A percentile compares a stretch with the other conserved stretches of the same genome.
phyloP scores from a whole-genome alignment of 202 grass and related monocot genomes.

The Carex sylvatica region DNA sequence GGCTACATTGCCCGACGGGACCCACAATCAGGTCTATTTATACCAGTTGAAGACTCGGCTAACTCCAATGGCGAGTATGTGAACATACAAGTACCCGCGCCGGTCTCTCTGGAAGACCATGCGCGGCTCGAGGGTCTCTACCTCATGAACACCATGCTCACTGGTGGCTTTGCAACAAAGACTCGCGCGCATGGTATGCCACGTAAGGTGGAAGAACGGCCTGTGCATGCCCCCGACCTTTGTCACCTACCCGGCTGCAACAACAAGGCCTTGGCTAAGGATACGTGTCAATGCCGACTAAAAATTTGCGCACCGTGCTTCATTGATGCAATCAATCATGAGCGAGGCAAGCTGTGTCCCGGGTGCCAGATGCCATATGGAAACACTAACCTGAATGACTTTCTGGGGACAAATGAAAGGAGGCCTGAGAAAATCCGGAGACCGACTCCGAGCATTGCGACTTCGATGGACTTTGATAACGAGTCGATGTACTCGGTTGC shows the following conservation, averaged over 20 bases:
- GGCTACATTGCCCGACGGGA: conserved; percentile 18
- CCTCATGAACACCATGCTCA: conserved; percentile 26
- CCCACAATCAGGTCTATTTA: neutral
- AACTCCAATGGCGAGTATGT: neutral
- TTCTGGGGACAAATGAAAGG: conserved; percentile 7
- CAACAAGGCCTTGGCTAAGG: conserved; percentile 30
- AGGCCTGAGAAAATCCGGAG: neutral
- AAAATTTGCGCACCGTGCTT: conserved; percentile 17
- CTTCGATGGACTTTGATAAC: conserved; percentile 10
- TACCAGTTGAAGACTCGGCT: neutral
- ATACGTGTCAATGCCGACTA: conserved; percentile 13
- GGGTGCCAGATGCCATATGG: conserved; percentile 13
- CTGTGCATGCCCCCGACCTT: neutral
- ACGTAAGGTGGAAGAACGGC: conserved; percentile 24
- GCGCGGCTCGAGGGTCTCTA: conserved; percentile 23
- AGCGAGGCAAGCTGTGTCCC: conserved; percentile 13
- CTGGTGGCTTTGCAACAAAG: conserved; percentile 28
- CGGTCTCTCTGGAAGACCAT: neutral
- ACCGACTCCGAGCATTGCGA: neutral
- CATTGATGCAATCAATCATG: conserved; percentile 15
- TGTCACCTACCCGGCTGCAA: conserved; percentile 24
- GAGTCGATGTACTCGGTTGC: neutral
- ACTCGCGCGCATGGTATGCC: conserved; percentile 27
- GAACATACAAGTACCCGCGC: neutral
- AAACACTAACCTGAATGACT: conserved; percentile 15